Percentiles rank a stretch among this genome's conserved stretches.
These are phyloP conservation scores for Echium plantagineum DNA, from an alignment of 257 asterid species.

Conservation along the genomic window DNA sequence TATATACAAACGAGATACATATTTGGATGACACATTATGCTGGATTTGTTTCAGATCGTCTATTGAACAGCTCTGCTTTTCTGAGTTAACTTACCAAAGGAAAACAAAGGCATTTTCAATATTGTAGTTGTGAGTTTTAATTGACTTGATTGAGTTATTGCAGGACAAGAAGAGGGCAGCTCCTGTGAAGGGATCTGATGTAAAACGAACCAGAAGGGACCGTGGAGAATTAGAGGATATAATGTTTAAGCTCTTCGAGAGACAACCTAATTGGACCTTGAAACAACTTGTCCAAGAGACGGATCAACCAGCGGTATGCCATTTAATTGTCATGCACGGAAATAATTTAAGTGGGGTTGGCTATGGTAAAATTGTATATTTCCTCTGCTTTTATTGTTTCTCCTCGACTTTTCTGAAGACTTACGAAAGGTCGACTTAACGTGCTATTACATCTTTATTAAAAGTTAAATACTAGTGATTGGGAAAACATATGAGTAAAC, in stretches of 20 bases:
- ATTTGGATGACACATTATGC: too few relatives aligned
- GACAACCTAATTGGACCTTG: constrained; percentile 85
- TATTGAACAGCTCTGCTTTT: too few relatives aligned
- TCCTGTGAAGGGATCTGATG: constrained; percentile 68
- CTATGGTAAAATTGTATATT: too few relatives aligned
- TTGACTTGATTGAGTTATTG: neutral
- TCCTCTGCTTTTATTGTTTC: neutral
- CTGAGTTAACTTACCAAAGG: neutral
- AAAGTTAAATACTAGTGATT: too few relatives aligned
- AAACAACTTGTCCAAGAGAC: constrained; percentile 92
- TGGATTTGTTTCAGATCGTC: too few relatives aligned
- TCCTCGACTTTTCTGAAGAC: too few relatives aligned
- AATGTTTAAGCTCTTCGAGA: constrained; percentile 88
- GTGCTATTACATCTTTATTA: too few relatives aligned
- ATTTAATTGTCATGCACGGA: constrained; percentile 4
- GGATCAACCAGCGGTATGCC: constrained; percentile 85
- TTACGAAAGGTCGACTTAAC: too few relatives aligned
- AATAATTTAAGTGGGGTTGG: neutral
- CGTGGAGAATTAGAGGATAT: constrained; percentile 91
- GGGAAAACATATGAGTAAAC: too few relatives aligned
- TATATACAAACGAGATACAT: too few relatives aligned
- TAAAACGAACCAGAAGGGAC: constrained; percentile 81
- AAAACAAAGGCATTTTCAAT: neutral
- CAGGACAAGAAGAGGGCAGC: constrained; percentile 80
- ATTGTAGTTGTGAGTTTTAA: neutral